These are phyloP conservation scores for Trichoderma asperellum DNA, from an alignment of 2,329 filamentous ascomycete genomes.

Conservation along the genomic window DNA sequence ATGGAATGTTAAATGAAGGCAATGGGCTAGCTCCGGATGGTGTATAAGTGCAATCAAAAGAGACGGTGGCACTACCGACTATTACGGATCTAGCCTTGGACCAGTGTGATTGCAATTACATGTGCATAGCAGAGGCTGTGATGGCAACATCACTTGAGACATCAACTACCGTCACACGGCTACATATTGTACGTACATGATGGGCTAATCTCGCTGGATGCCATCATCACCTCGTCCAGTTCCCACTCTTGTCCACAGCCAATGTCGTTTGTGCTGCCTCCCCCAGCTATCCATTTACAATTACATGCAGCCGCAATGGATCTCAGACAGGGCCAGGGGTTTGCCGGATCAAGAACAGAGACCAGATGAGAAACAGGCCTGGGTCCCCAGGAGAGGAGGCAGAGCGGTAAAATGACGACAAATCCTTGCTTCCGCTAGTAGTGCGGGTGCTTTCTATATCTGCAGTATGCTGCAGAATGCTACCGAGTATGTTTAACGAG, in stretches of 20 bases:
- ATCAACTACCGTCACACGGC: neutral
- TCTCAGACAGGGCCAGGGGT: conserved; percentile 15
- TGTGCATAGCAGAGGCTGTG: neutral
- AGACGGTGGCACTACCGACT: neutral
- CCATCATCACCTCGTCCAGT: neutral
- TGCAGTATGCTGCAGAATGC: neutral
- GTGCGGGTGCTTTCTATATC: neutral
- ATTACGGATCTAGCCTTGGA: neutral
- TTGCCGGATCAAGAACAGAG: neutral
- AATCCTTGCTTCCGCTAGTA: neutral
- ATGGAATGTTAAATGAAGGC: conserved; percentile 23
- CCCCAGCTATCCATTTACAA: neutral
- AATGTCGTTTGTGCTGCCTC: conserved; percentile 12
- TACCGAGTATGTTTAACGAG: neutral
- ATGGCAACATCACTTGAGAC: neutral
- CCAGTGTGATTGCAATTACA: neutral
- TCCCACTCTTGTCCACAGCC: neutral
- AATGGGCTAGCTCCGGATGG: neutral
- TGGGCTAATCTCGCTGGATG: neutral
- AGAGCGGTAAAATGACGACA: conserved; percentile 20
- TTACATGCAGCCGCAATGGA: neutral
- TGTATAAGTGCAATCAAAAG: neutral
- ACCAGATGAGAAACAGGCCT: neutral
- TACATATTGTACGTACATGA: neutral
- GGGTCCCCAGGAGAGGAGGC: neutral